Percentiles rank a stretch among this genome's conserved stretches.
phyloP scores from a whole-genome alignment of 805 yeast genomes.

The Blastobotrys parvus region DNA sequence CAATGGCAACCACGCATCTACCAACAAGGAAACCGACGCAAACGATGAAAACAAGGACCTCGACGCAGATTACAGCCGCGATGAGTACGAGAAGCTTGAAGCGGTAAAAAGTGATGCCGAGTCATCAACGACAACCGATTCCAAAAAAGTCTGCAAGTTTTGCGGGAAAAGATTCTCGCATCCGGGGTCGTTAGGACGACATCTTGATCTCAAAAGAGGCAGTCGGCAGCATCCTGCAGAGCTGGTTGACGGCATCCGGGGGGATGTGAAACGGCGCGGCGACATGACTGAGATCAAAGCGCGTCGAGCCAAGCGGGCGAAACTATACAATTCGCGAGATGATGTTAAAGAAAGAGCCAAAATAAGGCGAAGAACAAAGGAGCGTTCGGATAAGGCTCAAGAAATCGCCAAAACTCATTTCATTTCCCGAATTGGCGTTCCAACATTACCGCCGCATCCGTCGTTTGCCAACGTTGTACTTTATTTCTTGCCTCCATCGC shows the following conservation, averaged over 20 bases:
- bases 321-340: slow-evolving; percentile 38
- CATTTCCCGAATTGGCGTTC: slow-evolving; percentile 31
- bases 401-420: slow-evolving; percentile 31
- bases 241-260: slow-evolving; percentile 38
- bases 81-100: not conserved
- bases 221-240: slow-evolving; percentile 43
- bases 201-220: slow-evolving; percentile 49
- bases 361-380: slow-evolving; percentile 37
- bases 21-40: slow-evolving; percentile 3
- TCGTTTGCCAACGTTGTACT: slow-evolving; percentile 43
- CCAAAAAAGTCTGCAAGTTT: slow-evolving; percentile 39
- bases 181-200: slow-evolving; percentile 54
- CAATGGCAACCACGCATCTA: slow-evolving; percentile 2
- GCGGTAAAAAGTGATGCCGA: not conserved
- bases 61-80: too few species aligned
- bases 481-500: slow-evolving; percentile 36
- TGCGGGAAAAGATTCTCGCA: slow-evolving; percentile 48
- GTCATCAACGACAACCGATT: slow-evolving; percentile 4
- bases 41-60: not conserved
- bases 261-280: slow-evolving; percentile 45
- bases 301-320: slow-evolving; percentile 35
- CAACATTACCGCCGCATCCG: slow-evolving; percentile 37
- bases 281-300: slow-evolving; percentile 35
- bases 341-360: slow-evolving; percentile 41
- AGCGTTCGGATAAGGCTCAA: slow-evolving; percentile 34